Conservation (phyloP, 768 basidiomycete species). For the Collybiopsis confluens region DNA sequence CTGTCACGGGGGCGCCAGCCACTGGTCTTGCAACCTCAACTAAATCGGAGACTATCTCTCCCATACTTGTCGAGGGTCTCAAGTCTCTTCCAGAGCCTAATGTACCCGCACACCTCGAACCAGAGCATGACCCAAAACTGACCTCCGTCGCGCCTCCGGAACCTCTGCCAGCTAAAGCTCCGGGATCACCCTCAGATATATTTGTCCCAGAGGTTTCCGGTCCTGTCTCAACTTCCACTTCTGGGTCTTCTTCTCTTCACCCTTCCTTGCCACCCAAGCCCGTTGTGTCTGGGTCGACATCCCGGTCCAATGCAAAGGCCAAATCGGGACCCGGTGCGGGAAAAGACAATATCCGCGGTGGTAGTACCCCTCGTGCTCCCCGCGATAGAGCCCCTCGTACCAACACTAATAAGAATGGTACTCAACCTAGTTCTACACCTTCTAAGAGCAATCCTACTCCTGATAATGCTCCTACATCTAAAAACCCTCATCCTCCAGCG, state of each 20-base stretch:
- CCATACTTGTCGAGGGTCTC: constrained; percentile 62
- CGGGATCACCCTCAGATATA: not conserved
- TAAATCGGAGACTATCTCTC: constrained; percentile 51
- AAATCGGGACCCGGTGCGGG: constrained; percentile 20
- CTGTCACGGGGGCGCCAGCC: not conserved
- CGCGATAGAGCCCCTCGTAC: not conserved
- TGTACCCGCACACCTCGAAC: constrained; percentile 12
- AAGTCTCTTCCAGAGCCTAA: constrained; percentile 52
- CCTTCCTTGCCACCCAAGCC: constrained; percentile 49
- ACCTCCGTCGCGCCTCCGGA: not conserved
- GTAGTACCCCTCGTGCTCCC: not conserved
- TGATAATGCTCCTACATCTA: constrained; percentile 6
- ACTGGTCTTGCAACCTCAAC: constrained; percentile 13
- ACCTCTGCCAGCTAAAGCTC: constrained; percentile 10
- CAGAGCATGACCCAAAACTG: constrained; percentile 4
- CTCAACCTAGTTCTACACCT: constrained; percentile 6
- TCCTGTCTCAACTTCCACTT: not conserved
- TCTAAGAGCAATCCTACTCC: not conserved
- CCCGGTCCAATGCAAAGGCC: constrained; percentile 10
- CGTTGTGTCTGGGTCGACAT: constrained; percentile 17
- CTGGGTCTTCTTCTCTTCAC: constrained; percentile 24
- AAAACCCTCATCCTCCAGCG: not conserved
- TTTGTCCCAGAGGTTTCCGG: too few species aligned
- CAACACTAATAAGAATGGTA: not conserved
- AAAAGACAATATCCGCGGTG: constrained; percentile 13